Evolutionary conservation across 139 green algal genomes (phyloP).

Genomic region (Pleodorina starrii): DNA sequence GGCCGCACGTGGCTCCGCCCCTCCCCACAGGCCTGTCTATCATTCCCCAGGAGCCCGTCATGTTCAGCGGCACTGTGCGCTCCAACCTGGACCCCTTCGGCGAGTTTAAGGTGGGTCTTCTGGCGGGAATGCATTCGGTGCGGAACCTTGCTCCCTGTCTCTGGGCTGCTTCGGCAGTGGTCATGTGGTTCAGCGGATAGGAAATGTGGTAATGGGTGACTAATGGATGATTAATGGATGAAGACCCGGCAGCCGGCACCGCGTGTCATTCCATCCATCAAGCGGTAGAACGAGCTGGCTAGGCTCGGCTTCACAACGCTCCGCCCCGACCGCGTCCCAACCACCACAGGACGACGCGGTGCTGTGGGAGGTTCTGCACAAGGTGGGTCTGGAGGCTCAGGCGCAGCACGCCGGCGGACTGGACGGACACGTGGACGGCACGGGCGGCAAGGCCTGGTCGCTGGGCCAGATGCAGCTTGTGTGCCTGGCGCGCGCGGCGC

Average conservation of each 20-base stretch:
- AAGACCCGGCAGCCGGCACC: too few species aligned
- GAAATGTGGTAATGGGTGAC: too few species aligned
- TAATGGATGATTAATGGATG: too few species aligned
- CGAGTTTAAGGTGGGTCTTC: conserved; percentile 63
- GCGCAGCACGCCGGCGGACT: conserved; percentile 68
- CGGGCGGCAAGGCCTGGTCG: conserved; percentile 68
- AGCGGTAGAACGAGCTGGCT: too few species aligned
- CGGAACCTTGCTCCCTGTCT: conserved; percentile 3
- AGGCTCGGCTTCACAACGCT: too few species aligned
- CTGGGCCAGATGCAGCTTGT: conserved; percentile 85
- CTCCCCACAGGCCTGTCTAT: conserved; percentile 76
- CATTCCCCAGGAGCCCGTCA: conserved; percentile 85
- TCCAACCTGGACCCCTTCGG: conserved; percentile 89
- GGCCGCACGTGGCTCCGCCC: too few species aligned
- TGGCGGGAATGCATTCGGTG: too few species aligned
- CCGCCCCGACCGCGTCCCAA: too few species aligned
- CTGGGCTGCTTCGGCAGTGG: too few species aligned
- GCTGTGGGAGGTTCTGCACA: conserved; percentile 73
- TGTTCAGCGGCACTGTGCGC: conserved; percentile 87
- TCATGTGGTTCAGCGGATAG: too few species aligned
- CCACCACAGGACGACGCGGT: conserved; percentile 57
- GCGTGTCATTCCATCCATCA: too few species aligned
- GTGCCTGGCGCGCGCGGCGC: conserved; percentile 82
- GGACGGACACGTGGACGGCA: conserved; percentile 71
- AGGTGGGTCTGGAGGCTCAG: conserved; percentile 46